Base-by-base conservation (phyloP, 2,329 filamentous ascomycete species). In the Dactylellina cionopaga region DNA sequence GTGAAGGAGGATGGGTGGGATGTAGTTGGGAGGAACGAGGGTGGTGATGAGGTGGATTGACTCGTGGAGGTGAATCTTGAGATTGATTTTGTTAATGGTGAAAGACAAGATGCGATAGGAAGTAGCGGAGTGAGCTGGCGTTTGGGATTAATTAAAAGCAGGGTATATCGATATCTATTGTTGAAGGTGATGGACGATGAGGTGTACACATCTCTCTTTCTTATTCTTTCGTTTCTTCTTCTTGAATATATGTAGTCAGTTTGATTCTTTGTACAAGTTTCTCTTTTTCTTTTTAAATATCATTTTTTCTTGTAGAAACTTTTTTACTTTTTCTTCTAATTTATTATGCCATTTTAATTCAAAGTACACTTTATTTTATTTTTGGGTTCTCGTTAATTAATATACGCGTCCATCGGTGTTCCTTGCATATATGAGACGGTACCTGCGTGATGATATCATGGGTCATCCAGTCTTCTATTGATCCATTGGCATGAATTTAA, bases 1-100 rank as follows among this genome's bases (percentile, higher is more conserved):
- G 49, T 35, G 22, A 65, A 65, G 22, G 66, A 71, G 27, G 66
- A 71, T 33, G 66, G 58, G 33, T 71, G 66, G 66, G 66, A 71
- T 54, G 37, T 71, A 13, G 66, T 71, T 37, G 66, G 52, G 22
- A 49, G 52, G 29, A 59, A 71, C 19, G 66, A 71, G 24, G 56
- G 43, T 2, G 52, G 31, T 37, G 47, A 62, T 35, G 43, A 62
- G 24, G 44, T 52, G 19, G 29, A 41, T 55, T 35, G n/a, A n/a
- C n/a, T n/a, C n/a, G n/a, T n/a, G n/a, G n/a, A n/a, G n/a, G n/a
- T n/a, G n/a, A n/a, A n/a, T n/a, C n/a, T n/a, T n/a, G n/a, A n/a
- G n/a, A n/a, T n/a, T n/a, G n/a, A n/a, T n/a, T n/a, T n/a, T n/a
- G n/a, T n/a, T n/a, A n/a, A n/a, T n/a, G n/a, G n/a, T n/a, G n/a